Evolutionary conservation across 2,329 filamentous ascomycete species (phyloP), one percentile per base, ranked within the genome.

Genomic region (Leptographium procerum): DNA sequence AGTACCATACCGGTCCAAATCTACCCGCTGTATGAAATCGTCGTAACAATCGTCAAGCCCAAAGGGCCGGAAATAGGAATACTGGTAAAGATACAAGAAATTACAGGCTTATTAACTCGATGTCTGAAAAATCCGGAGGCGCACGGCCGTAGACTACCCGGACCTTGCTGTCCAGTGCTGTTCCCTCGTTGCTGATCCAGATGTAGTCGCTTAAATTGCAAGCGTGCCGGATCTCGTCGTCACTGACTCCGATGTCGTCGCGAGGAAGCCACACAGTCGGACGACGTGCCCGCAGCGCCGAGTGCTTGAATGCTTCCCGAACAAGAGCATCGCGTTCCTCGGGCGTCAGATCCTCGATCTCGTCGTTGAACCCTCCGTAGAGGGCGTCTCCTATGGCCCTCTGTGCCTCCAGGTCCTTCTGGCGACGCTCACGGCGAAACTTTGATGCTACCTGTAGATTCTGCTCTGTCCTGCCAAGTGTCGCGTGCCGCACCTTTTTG

Each of bases 161-260:
- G 33, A 84, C 83, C 70, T 90, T 91, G 58, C 84, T 87, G 73
- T 96, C 90, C 65, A 97, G 75, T 11, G 89, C 88, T 24, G 92
- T 91, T 60, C 91, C 91, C 69, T 95, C 88, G 70, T 96, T 96
- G 66, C 89, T 95, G 68, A 97, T 91, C 88, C 91, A 96, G 56
- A 97, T 87, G 61, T 84, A 78, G 60, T 88, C 83, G 68, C 86
- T 92, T 69, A 91, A 88, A 53, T 79, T 77, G 63, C 85, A 80
- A 8, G 91, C 96, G 40, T 88, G 79, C 66, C 79, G 79, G 51
- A 97, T 87, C 74, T 99, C 94, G 65, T 97, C 92, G 65, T 95
- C 90, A 64, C 88, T 91, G 59, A 99, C 82, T 6, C 94, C 94
- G 6, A 97, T 72, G 64, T 94, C 88, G 67, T 99, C 94, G 13